Base-by-base conservation (phyloP, 768 basidiomycete species). In the Tulasnella sp. region DNA sequence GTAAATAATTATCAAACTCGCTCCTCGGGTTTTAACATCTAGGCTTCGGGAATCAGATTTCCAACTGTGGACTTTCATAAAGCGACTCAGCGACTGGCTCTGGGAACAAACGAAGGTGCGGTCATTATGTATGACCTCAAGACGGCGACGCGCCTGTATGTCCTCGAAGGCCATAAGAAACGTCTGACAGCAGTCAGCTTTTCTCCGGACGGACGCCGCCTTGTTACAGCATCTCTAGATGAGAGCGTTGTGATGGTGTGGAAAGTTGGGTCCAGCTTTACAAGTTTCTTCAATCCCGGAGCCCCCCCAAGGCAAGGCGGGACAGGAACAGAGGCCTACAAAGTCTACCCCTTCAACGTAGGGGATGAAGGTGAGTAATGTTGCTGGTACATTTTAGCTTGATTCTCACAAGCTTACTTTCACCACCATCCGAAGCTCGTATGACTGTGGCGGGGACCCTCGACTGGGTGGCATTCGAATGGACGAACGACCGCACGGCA, bases 111-210 rank as follows among this genome's bases (percentile, higher is more conserved):
- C 77, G 98, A 99, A 85, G 98, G 97, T 0, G 95, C 96, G 0
- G 91, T 96, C 74, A 88, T 95, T 78, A 95, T 98, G 91, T 99
- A 98, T 82, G 98, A 99, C 82, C 88, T 99, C 74, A 98, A 98
- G 84, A 95, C 96, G 0, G 96, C 96, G 0, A 98, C 93, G 0
- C 90, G 98, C 15, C 86, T 99, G 18, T 99, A 98, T 82, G 93
- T 99, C 0, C 89, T 99, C 15, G 96, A 99, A 81, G 92, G 94
- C 0, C 96, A 98, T 85, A 91, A 90, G 82, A 91, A 91, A 82
- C 86, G 88, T 1, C 89, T 95, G 13, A 89, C 93, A 0, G 95
- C 94, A 0, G 92, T 94, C 80, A 93, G 91, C 78, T 99, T 98
- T 83, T 97, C 95, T 10, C 93, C 96, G 0, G 98, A 99, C 81